Base-by-base conservation (phyloP, 176 grass and related monocot genomes). In the Phyllostachys edulis region DNA sequence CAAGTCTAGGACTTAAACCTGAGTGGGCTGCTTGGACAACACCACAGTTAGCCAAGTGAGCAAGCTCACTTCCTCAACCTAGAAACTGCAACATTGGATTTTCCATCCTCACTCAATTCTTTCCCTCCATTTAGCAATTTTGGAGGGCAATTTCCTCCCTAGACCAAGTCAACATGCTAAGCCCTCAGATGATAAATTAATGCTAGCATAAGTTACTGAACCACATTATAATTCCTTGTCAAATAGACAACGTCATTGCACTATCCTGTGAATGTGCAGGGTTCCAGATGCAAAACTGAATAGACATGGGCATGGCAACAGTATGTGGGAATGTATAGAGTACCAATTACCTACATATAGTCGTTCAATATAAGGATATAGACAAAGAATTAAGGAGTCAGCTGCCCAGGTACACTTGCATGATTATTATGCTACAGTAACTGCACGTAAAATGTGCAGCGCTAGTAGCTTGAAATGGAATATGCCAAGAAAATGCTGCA, bases 371-470 rank as follows among this genome's bases (percentile, higher is more conserved):
- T 20, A 56, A 76, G n/a, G 9, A 32, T 56, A 44, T 7, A 85
- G 36, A 65, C 27, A 34, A 21, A 55, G 12, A 56, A 44, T 41
- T 26, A 76, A 24, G 15, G 21, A 67, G 15, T 57, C 72, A 75
- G 21, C 11, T 66, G 17, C 85, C 27, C 12, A 44, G n/a, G 65
- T 62, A 73, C 57, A 82, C 14, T 49, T 62, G 64, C 34, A 36
- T 69, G 65, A 81, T 14, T 81, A 75, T 75, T 47, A 85, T 81
- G 14, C 55, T 70, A 90, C 29, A 63, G 39, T 63, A 63, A 51
- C 7, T 13, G 13, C 6, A 7, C 17, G 23, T 63, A 65, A 71
- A 16, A 16, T 63, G 75, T 71, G 42, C 7, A 38, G 45, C 0
- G 5, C 64, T 59, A 68, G 61, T 81, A 60, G 21, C 20, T 59